Evolutionary conservation across 2,329 filamentous ascomycete species (phyloP), one percentile per base, ranked within the genome.

Genomic region (Eutypella sp.): DNA sequence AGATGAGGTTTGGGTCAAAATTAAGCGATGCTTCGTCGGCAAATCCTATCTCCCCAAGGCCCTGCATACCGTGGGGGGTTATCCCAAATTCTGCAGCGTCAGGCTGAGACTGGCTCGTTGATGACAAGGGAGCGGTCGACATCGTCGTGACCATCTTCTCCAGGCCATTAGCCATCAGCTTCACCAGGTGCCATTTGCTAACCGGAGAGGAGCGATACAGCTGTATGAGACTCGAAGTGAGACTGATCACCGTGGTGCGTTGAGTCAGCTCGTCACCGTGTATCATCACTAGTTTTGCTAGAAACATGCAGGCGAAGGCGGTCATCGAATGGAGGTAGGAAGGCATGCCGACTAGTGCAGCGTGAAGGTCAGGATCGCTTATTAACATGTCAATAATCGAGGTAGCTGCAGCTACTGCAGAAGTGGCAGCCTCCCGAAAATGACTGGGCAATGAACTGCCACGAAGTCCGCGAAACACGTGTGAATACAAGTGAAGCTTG

Each of bases 271-370:
- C 61, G 6, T 63, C 64, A 0, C 61, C 56, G 50, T 71, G 67
- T 23, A 71, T 73, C 20, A 67, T 64, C 1, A 71, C 65, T 1
- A 76, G 61, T 48, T 75, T 74, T 29, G 74, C 66, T 1, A 77
- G 63, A 47, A 78, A 77, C 52, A 75, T 72, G 53, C 71, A 75
- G 1, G 74, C 73, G 47, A 77, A 77, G 0, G 71, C 72, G 0
- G 72, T 75, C 74, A 77, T 78, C 38, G 71, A 73, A 46, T 74
- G 71, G 37, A 75, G 66, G 41, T 76, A 77, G 3, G 72, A 71
- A 2, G 74, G 74, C 58, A 77, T 72, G 2, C 74, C 71, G 51
- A 53, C 56, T 7, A 67, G 63, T 0, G 65, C 66, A 9, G 64
- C 62, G 2, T 67, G 63, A 4, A 75, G 64, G 25, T 73, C 68